These are phyloP conservation scores for Termitomyces sp. DNA, from an alignment of 768 basidiomycete species.

Conservation along the genomic window DNA sequence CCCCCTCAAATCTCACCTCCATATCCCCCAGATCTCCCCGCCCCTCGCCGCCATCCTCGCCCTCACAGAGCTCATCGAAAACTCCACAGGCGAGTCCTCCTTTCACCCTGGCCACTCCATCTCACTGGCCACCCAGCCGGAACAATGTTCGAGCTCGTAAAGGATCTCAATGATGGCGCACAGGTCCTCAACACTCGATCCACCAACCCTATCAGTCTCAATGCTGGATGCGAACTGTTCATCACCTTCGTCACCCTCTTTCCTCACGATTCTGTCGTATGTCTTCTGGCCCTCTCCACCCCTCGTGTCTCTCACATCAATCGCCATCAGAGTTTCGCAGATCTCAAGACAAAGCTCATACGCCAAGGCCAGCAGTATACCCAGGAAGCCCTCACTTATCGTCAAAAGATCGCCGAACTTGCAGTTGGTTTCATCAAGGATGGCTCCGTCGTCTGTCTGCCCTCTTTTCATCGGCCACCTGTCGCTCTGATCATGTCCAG, in stretches of 20 bases:
- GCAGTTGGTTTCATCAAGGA: constrained; percentile 94
- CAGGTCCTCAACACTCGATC: constrained; percentile 55
- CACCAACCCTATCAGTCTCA: constrained; percentile 76
- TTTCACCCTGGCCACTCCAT: background rate
- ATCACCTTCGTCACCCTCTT: constrained; percentile 84
- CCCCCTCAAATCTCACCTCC: background rate
- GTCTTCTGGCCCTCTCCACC: constrained; percentile 22
- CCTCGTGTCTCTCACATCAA: constrained; percentile 9
- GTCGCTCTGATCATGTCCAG: constrained; percentile 32
- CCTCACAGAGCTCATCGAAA: constrained; percentile 74
- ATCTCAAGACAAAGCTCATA: constrained; percentile 80
- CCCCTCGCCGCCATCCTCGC: constrained; percentile 88
- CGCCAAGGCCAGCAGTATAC: constrained; percentile 77
- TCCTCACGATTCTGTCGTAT: constrained; percentile 76
- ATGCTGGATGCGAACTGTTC: constrained; percentile 89
- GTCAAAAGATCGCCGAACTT: constrained; percentile 83
- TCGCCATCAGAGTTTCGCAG: constrained; percentile 62
- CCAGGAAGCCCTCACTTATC: constrained; percentile 75
- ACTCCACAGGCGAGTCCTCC: constrained; percentile 60
- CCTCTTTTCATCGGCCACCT: constrained; percentile 1
- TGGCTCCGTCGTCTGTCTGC: constrained; percentile 69
- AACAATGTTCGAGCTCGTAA: constrained; percentile 90
- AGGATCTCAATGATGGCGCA: constrained; percentile 75
- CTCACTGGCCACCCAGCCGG: constrained; percentile 46
- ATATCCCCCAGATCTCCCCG: constrained; percentile 52